A percentile compares a stretch with the other conserved stretches of the same genome.
Evolutionary conservation across 352 stramenopile genomes (phyloP).

Genomic region (Phytophthora constricta): DNA sequence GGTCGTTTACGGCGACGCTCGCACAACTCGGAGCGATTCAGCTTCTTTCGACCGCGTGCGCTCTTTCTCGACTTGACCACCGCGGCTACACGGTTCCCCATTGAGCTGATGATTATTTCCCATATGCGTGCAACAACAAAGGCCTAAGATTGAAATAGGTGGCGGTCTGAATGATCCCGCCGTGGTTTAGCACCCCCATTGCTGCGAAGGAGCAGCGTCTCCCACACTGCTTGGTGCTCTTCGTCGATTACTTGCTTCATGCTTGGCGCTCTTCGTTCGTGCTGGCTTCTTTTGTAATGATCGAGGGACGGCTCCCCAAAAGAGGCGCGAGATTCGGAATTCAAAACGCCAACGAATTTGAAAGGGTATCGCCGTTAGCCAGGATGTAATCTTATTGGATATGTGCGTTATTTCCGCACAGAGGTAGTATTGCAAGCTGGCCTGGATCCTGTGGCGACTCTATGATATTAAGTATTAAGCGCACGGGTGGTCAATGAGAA

Average conservation of each 20-base stretch:
- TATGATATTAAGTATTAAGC: no score
- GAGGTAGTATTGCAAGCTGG: no score
- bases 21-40: constrained; percentile 1
- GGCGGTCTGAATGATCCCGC: background rate
- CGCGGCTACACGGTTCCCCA: constrained; percentile 1
- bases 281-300: no score
- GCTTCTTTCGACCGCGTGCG: background rate
- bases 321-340: background rate
- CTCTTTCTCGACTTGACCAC: background rate
- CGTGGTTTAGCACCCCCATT: constrained; percentile 1
- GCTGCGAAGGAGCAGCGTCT: constrained; percentile 1
- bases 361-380: no score
- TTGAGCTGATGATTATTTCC: background rate
- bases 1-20: background rate
- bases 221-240: constrained; percentile 1
- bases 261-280: background rate
- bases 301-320: background rate
- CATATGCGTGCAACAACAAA: background rate
- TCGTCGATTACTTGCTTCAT: background rate
- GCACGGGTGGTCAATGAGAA: no score
- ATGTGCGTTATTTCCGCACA: no score
- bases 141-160: background rate
- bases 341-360: no score
- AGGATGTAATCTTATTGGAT: no score
- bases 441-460: no score